phyloP scores from a whole-genome alignment of 208 protist species.

The Trypanosoma boissoni region DNA sequence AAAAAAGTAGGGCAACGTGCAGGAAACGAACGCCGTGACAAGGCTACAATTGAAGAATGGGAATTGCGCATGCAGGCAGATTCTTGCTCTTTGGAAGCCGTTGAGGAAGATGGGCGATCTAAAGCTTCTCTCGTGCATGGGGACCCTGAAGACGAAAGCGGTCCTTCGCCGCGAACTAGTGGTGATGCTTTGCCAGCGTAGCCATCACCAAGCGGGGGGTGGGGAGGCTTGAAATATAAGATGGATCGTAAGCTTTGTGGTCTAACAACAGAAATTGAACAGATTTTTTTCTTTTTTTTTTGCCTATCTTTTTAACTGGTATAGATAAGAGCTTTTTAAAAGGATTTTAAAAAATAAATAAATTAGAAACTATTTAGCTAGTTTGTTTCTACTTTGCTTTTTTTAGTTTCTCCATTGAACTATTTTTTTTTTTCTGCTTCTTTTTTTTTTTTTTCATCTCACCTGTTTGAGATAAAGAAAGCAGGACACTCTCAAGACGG shows the following conservation, averaged over 20 bases:
- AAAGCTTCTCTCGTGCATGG: constrained; percentile 7
- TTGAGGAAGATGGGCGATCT: constrained; percentile 31
- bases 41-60: constrained; percentile 80
- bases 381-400: neutral
- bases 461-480: too few species aligned
- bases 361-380: constrained; percentile 1
- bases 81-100: constrained; percentile 11
- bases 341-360: too few species aligned
- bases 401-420: constrained; percentile 5
- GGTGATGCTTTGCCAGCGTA: constrained; percentile 5
- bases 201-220: constrained; percentile 3
- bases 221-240: neutral
- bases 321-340: too few species aligned
- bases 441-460: constrained; percentile 15
- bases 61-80: constrained; percentile 63
- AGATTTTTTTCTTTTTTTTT: constrained; percentile 1
- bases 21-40: constrained; percentile 65
- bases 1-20: constrained; percentile 47
- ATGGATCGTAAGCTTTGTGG: neutral
- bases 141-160: constrained; percentile 11
- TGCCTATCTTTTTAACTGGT: too few species aligned
- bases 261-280: constrained; percentile 4
- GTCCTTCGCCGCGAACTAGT: constrained; percentile 2
- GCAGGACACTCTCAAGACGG: too few species aligned
- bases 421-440: constrained; percentile 15